Base-by-base conservation (phyloP, 179 eudicot genomes). In the Vitellaria paradoxa region DNA sequence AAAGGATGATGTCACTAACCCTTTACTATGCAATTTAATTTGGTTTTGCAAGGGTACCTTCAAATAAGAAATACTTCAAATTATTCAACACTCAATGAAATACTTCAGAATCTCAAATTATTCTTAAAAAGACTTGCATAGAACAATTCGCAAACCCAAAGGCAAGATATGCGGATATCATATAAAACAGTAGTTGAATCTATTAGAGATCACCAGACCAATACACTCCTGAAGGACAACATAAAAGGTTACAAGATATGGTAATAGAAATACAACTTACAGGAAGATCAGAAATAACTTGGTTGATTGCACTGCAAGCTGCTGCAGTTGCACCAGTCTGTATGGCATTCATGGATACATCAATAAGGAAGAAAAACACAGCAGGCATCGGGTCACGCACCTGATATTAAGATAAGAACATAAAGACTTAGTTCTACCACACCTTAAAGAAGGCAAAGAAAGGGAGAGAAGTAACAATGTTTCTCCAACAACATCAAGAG, bases 381-480 rank as follows among this genome's bases (percentile, higher is more conserved):
- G 98, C 94, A 72, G 97, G 98, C 97, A 94, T 94, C 26, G 98
- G 97, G 79, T 94, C 98, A 76, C 96, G 97, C 76, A 94, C 94
- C 98, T 94, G 79, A 21, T 65, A 70, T 77, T 15, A 74, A 80
- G 59, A 64, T 47, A 79, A 76, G 66, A 59, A 20, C 37, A 20
- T 12, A 69, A 46, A 68, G 15, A 73, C 30, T 64, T 8, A 52
- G 64, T 52, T 21, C 53, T 50, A 59, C 14, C 45, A 7, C 20
- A 47, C 50, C 74, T 21, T 11, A 76, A 69, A 23, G 46, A 49
- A 60, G 60, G 53, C 17, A 40, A 46, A 40, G 24, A 45, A 23
- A 69, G 65, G 30, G 21, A 11, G 23, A 17, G 65, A 68, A 72
- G n/a, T 9, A 64, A 21, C 47, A 57, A 56, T 18, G 45, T 57